Conservation (phyloP, 2,329 filamentous ascomycete genomes). For the Remersonia thermophila region DNA sequence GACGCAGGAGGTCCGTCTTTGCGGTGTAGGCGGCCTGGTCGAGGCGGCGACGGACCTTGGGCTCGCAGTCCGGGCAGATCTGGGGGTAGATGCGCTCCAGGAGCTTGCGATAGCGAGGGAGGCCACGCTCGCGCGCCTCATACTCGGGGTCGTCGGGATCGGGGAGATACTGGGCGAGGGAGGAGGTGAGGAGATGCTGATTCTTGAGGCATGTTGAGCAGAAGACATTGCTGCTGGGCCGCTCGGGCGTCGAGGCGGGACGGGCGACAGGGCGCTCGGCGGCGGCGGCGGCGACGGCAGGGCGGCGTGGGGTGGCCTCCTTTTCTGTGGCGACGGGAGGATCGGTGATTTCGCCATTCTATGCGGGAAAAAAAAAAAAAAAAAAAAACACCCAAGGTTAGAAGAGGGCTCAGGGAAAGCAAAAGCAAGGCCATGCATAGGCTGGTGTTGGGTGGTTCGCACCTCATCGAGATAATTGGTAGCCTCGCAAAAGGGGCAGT, state of each 20-base stretch:
- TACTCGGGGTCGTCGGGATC: conserved; percentile 56
- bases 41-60: conserved; percentile 57
- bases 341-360: conserved; percentile 85
- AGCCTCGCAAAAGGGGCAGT: conserved; percentile 69
- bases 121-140: conserved; percentile 51
- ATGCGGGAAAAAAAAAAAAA: too few species aligned
- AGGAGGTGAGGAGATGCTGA: conserved; percentile 66
- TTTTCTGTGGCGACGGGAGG: conserved; percentile 53
- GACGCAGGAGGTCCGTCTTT: conserved; percentile 66
- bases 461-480: conserved; percentile 85
- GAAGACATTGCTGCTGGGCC: conserved; percentile 29
- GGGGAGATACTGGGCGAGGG: conserved; percentile 68
- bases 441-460: too few species aligned
- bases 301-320: conserved; percentile 32
- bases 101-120: conserved; percentile 56
- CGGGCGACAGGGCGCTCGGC: conserved; percentile 24
- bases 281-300: conserved; percentile 37
- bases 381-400: neutral
- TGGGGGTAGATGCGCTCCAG: conserved; percentile 80
- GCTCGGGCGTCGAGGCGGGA: conserved; percentile 23
- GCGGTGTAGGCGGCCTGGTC: conserved; percentile 65
- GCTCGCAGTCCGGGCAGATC: conserved; percentile 71
- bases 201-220: conserved; percentile 80
- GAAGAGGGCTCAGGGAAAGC: neutral
- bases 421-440: too few species aligned